Conservation (phyloP, 345 rosid species). For the Bruguiera parviflora region DNA sequence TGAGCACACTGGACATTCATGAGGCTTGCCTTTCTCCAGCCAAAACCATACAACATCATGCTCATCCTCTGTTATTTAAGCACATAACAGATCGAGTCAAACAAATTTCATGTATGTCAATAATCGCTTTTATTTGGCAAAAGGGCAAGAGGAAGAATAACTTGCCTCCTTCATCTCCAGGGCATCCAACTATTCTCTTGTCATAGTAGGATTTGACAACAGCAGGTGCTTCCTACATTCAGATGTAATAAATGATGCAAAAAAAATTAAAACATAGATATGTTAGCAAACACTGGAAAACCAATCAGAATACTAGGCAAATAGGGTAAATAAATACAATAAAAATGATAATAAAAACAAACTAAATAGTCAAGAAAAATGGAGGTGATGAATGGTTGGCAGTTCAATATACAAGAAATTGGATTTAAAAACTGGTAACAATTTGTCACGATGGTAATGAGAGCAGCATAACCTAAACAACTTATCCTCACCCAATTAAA, state of each 20-base stretch:
- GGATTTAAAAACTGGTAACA: background rate
- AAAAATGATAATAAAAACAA: too few species aligned
- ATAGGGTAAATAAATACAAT: too few species aligned
- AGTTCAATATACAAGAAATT: background rate
- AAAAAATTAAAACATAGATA: background rate
- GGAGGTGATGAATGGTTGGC: background rate
- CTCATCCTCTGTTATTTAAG: constrained; percentile 62
- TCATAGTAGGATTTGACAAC: constrained; percentile 65
- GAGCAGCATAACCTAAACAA: background rate
- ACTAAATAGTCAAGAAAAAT: too few species aligned
- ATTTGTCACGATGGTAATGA: background rate
- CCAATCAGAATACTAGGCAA: background rate
- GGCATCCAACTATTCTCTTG: constrained; percentile 87
- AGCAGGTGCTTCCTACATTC: constrained; percentile 65
- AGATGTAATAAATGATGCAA: constrained; percentile 2
- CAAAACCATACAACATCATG: constrained; percentile 99
- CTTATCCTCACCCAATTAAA: too few species aligned
- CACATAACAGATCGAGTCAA: background rate
- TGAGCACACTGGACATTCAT: constrained; percentile 79
- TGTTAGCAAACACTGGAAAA: background rate
- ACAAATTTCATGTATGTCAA: background rate
- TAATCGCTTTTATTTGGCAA: background rate
- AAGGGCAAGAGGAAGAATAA: constrained; percentile 12
- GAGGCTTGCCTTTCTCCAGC: constrained; percentile 82
- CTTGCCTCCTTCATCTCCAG: constrained; percentile 83